Evolutionary conservation across 108 stramenopile genomes (phyloP).

Genomic region (Bacterosira constricta): DNA sequence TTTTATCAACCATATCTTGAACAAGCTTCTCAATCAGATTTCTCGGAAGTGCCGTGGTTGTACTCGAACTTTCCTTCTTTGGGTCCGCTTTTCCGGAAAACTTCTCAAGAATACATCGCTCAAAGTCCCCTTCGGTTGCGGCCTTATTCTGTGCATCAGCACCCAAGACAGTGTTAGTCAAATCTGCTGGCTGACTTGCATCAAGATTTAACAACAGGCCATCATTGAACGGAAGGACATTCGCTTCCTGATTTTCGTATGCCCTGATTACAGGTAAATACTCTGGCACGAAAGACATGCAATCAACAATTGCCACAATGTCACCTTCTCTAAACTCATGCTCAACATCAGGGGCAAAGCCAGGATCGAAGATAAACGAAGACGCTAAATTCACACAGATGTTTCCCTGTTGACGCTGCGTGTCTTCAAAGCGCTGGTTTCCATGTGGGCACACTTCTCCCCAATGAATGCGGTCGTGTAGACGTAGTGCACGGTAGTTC

Average conservation of each 20-base stretch:
- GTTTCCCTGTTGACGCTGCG: constrained; percentile 28
- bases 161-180: constrained; percentile 28
- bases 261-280: constrained; percentile 44
- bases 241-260: constrained; percentile 31
- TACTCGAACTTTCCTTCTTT: background rate
- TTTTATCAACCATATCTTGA: constrained; percentile 31
- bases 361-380: constrained; percentile 17
- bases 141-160: constrained; percentile 19
- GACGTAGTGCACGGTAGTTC: constrained; percentile 8
- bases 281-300: constrained; percentile 47
- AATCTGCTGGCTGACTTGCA: constrained; percentile 26
- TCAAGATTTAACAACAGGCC: constrained; percentile 37
- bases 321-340: constrained; percentile 23
- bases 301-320: constrained; percentile 40
- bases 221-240: constrained; percentile 35
- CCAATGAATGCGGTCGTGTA: constrained; percentile 30
- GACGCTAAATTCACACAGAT: constrained; percentile 35
- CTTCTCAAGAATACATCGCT: constrained; percentile 10
- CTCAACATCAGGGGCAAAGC: constrained; percentile 27
- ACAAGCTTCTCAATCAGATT: constrained; percentile 13
- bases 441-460: constrained; percentile 43
- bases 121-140: constrained; percentile 11
- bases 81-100: background rate
- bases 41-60: constrained; percentile 6
- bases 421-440: constrained; percentile 16